Percentiles rank a stretch among this genome's conserved stretches.
These are phyloP conservation scores for Phytophthora litchii DNA, from an alignment of 352 stramenopile genomes.

Conservation along the genomic window DNA sequence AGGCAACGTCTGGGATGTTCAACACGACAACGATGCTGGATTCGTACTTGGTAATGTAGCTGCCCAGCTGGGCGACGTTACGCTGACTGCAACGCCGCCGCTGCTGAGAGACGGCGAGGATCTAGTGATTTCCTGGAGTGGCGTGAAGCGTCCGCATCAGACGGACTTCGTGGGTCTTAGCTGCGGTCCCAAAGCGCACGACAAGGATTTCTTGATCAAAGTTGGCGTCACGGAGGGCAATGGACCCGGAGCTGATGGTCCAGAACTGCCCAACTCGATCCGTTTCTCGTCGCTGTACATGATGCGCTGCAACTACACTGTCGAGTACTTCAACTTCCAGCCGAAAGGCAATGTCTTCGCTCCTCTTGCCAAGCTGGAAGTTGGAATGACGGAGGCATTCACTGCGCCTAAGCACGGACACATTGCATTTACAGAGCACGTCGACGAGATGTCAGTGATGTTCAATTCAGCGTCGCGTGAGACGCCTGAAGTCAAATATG, in stretches of 20 bases:
- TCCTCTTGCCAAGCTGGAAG: slow-evolving; percentile 43
- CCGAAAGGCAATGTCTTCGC: slow-evolving; percentile 45
- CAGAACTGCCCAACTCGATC: slow-evolving; percentile 39
- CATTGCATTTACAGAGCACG: slow-evolving; percentile 56
- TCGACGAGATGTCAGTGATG: slow-evolving; percentile 79
- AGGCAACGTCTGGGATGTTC: slow-evolving; percentile 29
- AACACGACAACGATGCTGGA: slow-evolving; percentile 11
- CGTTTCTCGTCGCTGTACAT: slow-evolving; percentile 76
- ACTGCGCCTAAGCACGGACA: slow-evolving; percentile 72
- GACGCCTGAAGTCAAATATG: slow-evolving; percentile 58
- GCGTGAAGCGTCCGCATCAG: slow-evolving; percentile 48
- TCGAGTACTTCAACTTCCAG: slow-evolving; percentile 69
- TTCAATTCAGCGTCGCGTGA: slow-evolving; percentile 73
- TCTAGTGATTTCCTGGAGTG: slow-evolving; percentile 71
- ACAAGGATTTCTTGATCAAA: slow-evolving; percentile 61
- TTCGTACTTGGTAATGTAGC: slow-evolving; percentile 17
- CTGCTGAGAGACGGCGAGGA: slow-evolving; percentile 70
- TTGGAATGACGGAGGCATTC: slow-evolving; percentile 66
- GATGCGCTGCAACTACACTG: slow-evolving; percentile 77
- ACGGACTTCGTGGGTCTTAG: slow-evolving; percentile 75
- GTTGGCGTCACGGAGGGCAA: slow-evolving; percentile 39
- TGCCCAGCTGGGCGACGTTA: slow-evolving; percentile 5
- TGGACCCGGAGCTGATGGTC: slow-evolving; percentile 26
- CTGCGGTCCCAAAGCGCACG: slow-evolving; percentile 58
- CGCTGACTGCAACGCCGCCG: slow-evolving; percentile 48